phyloP scores from a whole-genome alignment of 345 rosid species.

The Viola odorata region DNA sequence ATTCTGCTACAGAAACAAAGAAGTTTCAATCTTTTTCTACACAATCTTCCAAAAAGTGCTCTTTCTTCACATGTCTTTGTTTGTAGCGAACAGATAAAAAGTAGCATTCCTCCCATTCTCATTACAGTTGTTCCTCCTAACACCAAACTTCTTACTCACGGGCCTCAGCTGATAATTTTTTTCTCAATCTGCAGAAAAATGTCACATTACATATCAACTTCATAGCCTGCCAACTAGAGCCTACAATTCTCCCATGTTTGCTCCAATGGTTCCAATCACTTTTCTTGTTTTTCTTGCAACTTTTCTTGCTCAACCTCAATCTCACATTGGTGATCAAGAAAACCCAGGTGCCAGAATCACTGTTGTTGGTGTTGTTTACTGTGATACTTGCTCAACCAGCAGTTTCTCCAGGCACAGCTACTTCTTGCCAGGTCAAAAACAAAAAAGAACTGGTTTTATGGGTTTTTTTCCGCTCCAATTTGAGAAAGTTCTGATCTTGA shows the following conservation, averaged over 20 bases:
- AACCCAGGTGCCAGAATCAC: constrained; percentile 51
- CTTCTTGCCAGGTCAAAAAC: constrained; percentile 71
- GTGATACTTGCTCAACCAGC: constrained; percentile 60
- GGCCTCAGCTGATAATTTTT: constrained; percentile 32
- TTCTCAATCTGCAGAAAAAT: constrained; percentile 6
- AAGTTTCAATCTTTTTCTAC: constrained; percentile 11
- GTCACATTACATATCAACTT: constrained; percentile 5
- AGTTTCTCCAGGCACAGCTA: constrained; percentile 73
- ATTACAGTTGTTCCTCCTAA: constrained; percentile 43
- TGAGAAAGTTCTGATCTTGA: no score
- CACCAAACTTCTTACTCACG: constrained; percentile 54
- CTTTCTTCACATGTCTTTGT: constrained; percentile 89
- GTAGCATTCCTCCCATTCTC: constrained; percentile 12
- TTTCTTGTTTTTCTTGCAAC: constrained; percentile 33
- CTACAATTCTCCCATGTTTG: constrained; percentile 25
- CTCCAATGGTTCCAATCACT: constrained; percentile 41
- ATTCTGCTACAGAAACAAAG: constrained; percentile 13
- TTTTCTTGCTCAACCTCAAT: constrained; percentile 26
- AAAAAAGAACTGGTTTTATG: neutral
- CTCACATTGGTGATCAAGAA: constrained; percentile 14
- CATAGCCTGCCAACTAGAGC: constrained; percentile 10
- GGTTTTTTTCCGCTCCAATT: no score
- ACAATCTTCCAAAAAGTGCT: constrained; percentile 29
- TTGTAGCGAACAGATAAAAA: constrained; percentile 43
- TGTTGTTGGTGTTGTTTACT: constrained; percentile 71